A percentile compares a stretch with the other conserved stretches of the same genome.
These are phyloP conservation scores for Candida mattraensis DNA, from an alignment of 805 yeast genomes.

Conservation along the genomic window DNA sequence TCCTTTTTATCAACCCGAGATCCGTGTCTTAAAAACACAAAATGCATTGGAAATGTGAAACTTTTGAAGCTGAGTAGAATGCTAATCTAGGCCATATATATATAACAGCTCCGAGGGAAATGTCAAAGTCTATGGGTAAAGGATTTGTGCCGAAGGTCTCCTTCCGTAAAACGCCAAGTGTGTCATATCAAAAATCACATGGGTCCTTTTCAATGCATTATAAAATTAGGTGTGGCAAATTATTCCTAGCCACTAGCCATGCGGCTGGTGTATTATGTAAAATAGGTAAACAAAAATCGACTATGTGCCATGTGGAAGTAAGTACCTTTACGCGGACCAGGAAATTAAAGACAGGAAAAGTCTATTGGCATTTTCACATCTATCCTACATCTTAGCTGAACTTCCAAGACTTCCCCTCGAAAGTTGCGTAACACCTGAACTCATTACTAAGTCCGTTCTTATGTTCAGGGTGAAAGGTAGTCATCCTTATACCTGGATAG, in stretches of 20 bases:
- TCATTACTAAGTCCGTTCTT: constrained; percentile 85
- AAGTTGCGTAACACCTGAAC: constrained; percentile 80
- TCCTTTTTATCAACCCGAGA: constrained; percentile 31
- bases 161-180: constrained; percentile 5
- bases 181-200: constrained; percentile 4
- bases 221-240: too few relatives aligned
- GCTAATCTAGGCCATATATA: too few relatives aligned
- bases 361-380: too few relatives aligned
- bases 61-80: neutral
- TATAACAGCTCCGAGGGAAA: too few relatives aligned
- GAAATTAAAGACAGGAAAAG: too few relatives aligned
- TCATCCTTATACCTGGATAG: constrained; percentile 65
- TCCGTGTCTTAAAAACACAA: constrained; percentile 35
- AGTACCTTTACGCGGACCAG: too few relatives aligned
- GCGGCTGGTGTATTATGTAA: too few relatives aligned
- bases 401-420: constrained; percentile 69
- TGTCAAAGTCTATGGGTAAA: neutral
- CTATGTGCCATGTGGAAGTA: too few relatives aligned
- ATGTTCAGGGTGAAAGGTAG: constrained; percentile 76
- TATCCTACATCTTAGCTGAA: constrained; percentile 30
- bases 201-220: constrained; percentile 1
- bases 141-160: neutral
- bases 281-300: neutral
- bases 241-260: too few relatives aligned
- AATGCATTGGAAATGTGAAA: constrained; percentile 30